A percentile compares a stretch with the other conserved stretches of the same genome.
phyloP scores from a whole-genome alignment of 176 grass and related monocot genomes.

The Luzula sylvatica region DNA sequence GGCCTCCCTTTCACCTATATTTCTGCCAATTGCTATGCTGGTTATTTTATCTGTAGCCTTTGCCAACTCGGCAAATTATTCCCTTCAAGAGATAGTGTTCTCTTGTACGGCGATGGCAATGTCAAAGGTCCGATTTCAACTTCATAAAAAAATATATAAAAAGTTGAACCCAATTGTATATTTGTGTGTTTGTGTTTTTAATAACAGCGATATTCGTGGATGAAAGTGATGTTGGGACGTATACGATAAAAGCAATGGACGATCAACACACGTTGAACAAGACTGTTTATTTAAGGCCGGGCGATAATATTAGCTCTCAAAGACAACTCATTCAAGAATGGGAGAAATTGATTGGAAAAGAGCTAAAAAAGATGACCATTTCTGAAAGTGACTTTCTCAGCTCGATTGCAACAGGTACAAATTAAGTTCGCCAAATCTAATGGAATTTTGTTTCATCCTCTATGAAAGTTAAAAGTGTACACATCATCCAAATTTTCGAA shows the following conservation, averaged over 20 bases:
- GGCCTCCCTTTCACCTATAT: constrained; percentile 51
- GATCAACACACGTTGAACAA: constrained; percentile 51
- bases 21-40: constrained; percentile 36
- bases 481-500: no score
- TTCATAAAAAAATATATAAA: no score
- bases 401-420: constrained; percentile 41
- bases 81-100: constrained; percentile 40
- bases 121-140: constrained; percentile 10
- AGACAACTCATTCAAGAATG: constrained; percentile 38
- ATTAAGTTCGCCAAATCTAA: not conserved
- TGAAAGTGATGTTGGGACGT: constrained; percentile 36
- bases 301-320: constrained; percentile 41
- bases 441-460: no score
- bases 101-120: constrained; percentile 30
- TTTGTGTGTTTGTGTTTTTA: no score
- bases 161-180: not conserved
- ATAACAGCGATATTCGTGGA: constrained; percentile 22
- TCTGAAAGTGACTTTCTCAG: constrained; percentile 28
- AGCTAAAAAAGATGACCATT: constrained; percentile 29
- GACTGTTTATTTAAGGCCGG: constrained; percentile 37
- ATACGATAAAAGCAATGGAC: constrained; percentile 37
- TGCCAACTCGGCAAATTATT: constrained; percentile 26
- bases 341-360: constrained; percentile 42
- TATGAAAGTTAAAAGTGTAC: no score
- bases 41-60: constrained; percentile 23